phyloP scores from a whole-genome alignment of 495 filamentous ascomycete genomes.

The Penicillium lagena region DNA sequence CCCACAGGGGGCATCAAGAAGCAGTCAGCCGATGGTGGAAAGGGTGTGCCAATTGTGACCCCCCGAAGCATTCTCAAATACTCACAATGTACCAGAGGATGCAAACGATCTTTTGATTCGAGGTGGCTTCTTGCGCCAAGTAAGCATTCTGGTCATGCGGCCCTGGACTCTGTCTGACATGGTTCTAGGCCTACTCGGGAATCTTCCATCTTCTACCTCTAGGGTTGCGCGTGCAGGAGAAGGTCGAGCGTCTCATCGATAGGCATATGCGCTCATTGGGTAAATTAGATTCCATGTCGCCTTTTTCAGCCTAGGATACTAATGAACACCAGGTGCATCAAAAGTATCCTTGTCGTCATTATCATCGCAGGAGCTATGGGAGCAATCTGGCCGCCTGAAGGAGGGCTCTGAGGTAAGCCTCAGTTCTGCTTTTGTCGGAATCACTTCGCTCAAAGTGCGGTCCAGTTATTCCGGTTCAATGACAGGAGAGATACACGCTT shows the following conservation, averaged over 20 bases:
- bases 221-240: slow-evolving; percentile 83
- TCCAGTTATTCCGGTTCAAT: slow-evolving; percentile 69
- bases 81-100: slow-evolving; percentile 43
- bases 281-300: slow-evolving; percentile 21
- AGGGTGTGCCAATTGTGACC: slow-evolving; percentile 12
- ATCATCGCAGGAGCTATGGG: slow-evolving; percentile 80
- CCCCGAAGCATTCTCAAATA: neutral
- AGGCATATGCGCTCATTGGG: slow-evolving; percentile 79
- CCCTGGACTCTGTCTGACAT: neutral
- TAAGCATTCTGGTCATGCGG: slow-evolving; percentile 15
- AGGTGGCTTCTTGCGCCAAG: slow-evolving; percentile 76
- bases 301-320: slow-evolving; percentile 1
- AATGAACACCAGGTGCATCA: slow-evolving; percentile 59
- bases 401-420: slow-evolving; percentile 54
- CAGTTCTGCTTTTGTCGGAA: neutral
- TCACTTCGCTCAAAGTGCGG: neutral
- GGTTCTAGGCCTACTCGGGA: slow-evolving; percentile 66
- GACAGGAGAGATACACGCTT: slow-evolving; percentile 73
- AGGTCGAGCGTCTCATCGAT: slow-evolving; percentile 78
- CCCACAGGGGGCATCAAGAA: slow-evolving; percentile 67
- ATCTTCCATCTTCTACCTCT: slow-evolving; percentile 91
- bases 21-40: slow-evolving; percentile 42
- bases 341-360: slow-evolving; percentile 85
- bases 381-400: slow-evolving; percentile 56
- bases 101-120: slow-evolving; percentile 67